These are phyloP conservation scores for Microbotryomycetes sp. DNA, from an alignment of 1,284 basidiomycete genomes.

Conservation along the genomic window DNA sequence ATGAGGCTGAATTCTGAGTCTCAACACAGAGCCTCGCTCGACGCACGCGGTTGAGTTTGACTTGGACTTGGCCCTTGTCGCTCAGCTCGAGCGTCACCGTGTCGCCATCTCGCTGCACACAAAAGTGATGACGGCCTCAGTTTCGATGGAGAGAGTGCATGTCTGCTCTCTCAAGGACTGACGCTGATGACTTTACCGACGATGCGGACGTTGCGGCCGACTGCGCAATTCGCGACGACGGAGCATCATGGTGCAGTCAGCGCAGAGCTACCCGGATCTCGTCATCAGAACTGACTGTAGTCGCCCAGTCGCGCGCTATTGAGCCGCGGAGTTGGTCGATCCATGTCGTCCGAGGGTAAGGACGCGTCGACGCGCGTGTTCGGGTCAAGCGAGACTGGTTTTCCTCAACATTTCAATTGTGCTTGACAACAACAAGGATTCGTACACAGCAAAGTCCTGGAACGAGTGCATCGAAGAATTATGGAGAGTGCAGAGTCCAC, in stretches of 20 bases:
- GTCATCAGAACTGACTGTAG: slow-evolving; percentile 7
- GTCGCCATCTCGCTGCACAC: slow-evolving; percentile 50
- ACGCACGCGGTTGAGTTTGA: slow-evolving; percentile 50
- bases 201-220: slow-evolving; percentile 60
- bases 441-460: too few species aligned
- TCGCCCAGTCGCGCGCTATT: slow-evolving; percentile 14
- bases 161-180: slow-evolving; percentile 28
- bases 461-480: too few species aligned
- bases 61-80: slow-evolving; percentile 63
- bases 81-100: slow-evolving; percentile 57
- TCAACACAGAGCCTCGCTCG: too few species aligned
- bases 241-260: neutral
- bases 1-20: too few species aligned
- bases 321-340: slow-evolving; percentile 28
- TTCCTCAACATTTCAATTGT: too few species aligned
- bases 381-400: too few species aligned
- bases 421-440: too few species aligned
- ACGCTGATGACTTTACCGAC: slow-evolving; percentile 63
- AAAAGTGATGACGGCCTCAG: neutral
- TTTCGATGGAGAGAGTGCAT: neutral
- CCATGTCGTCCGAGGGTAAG: slow-evolving; percentile 11
- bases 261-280: neutral
- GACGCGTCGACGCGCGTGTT: too few species aligned
- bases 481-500: too few species aligned
- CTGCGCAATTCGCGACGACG: too few species aligned